Evolutionary conservation across 805 yeast species (phyloP), one percentile per base, ranked within the genome.

Genomic region (Candida ascalaphidarum): DNA sequence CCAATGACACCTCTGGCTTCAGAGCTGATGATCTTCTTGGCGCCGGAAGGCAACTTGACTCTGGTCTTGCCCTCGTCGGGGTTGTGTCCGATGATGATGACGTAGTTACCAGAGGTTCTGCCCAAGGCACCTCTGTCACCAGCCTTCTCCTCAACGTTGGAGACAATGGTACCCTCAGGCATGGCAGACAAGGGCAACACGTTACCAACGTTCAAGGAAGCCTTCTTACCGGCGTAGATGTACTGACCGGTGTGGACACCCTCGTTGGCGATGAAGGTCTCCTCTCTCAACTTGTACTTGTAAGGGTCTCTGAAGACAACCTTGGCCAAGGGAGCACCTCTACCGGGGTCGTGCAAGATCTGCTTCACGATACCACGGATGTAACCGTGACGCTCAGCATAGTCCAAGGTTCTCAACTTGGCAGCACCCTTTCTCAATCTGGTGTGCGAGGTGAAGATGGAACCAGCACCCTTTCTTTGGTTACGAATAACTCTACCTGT

Each of bases 391-490:
- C 95, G 89, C 77, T 92, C 98, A 69, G 97, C 94, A 61, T 77
- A 89, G 73, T 92, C 97, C 68, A 89, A 81, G 65, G 95, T 82
- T 81, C 98, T 85, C 69, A 89, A 81, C 84, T 89, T 89, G 66
- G 98, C 98, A 67, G 98, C 97, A 70, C 98, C 98, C 76, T 92
- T 84, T 83, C 98, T 86, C 71, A 92, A 84, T 75, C 97, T 89
- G 79, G 97, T 89, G 92, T 89, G 95, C 61, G 98, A 80, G 67
- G 94, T 81, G 86, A 92, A 92, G 80, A 92, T 86, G 61, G 97
- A 89, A 67, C 98, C 97, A 71, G 96, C 95, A 82, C 97, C 97
- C 78, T 92, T 92, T 86, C 99, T 88, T 81, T 92, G 99, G 81
- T 92, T 92, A 77, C 98, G 94, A 78, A 92, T 92, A 74, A 92